phyloP scores from a whole-genome alignment of 23 red algal genomes.

The Gracilariopsis chorda region DNA sequence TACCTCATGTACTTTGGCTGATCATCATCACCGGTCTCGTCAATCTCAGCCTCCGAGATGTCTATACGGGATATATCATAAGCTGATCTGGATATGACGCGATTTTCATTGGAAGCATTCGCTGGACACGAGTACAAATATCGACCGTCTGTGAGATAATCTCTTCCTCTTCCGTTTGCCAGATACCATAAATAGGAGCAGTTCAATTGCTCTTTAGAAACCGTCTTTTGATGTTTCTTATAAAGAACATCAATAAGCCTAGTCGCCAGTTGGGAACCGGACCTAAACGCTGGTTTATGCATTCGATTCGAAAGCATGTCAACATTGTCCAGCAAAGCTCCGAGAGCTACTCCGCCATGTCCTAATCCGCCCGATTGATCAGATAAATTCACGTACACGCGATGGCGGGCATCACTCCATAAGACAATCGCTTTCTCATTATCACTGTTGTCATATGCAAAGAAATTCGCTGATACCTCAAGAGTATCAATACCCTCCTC shows the following conservation, averaged over 20 bases:
- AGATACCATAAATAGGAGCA: not conserved
- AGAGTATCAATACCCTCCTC: not conserved
- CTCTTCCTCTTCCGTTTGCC: not conserved
- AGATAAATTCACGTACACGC: not conserved
- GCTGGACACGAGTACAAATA: not conserved
- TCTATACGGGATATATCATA: not conserved
- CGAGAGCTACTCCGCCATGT: not conserved
- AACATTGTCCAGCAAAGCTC: not conserved
- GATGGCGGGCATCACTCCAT: not conserved
- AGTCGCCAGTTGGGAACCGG: not conserved
- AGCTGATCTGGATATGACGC: not conserved
- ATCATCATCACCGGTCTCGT: not conserved
- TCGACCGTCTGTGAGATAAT: not conserved
- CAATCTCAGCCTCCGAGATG: not conserved
- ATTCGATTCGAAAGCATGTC: not conserved
- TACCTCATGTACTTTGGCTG: no score
- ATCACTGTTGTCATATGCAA: not conserved
- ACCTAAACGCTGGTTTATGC: not conserved
- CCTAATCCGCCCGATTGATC: not conserved
- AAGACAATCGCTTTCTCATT: not conserved
- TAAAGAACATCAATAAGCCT: not conserved
- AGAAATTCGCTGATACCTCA: not conserved
- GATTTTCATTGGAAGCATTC: not conserved
- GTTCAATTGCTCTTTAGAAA: not conserved
- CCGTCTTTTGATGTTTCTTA: not conserved